A percentile compares a stretch with the other conserved stretches of the same genome.
Evolutionary conservation across 192 early-diverging fungal species (phyloP).

Genomic region (Coemansia sp.): DNA sequence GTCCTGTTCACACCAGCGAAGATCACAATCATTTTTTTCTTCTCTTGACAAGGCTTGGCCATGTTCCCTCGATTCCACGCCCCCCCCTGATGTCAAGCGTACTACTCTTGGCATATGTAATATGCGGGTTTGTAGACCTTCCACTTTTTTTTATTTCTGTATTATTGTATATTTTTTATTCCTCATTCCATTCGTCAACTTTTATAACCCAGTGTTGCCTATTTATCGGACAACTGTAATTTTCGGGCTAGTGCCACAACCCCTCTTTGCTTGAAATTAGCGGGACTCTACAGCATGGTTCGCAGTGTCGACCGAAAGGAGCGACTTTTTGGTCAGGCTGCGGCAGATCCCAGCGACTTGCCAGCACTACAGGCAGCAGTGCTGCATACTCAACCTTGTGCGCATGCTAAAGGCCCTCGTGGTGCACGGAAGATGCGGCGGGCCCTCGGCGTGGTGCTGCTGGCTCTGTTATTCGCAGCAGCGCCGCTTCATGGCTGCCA

Average conservation of each 20-base stretch:
- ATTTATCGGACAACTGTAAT: not conserved
- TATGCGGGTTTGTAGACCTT: not conserved
- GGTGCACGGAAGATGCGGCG: slow-evolving; percentile 1
- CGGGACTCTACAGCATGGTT: not conserved
- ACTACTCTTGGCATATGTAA: not conserved
- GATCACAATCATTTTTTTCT: slow-evolving; percentile 4
- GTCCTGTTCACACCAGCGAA: slow-evolving; percentile 5
- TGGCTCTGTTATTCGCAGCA: slow-evolving; percentile 6
- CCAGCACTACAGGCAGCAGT: not conserved
- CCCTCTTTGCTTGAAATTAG: not conserved
- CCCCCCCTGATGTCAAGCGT: slow-evolving; percentile 2
- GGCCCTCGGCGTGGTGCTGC: slow-evolving; percentile 16
- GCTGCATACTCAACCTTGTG: not conserved
- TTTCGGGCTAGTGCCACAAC: not conserved
- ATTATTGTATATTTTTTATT: not conserved
- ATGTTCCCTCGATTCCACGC: slow-evolving; percentile 17
- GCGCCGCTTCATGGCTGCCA: slow-evolving; percentile 13
- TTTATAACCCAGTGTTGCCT: not conserved
- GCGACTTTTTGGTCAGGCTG: not conserved
- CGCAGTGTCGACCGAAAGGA: slow-evolving; percentile 2
- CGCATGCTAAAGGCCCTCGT: not conserved
- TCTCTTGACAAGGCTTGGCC: not conserved
- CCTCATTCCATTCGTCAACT: not conserved
- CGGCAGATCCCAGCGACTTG: not conserved
- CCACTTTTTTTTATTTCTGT: slow-evolving; percentile 6